phyloP scores from a whole-genome alignment of 768 basidiomycete species.

The Ephemerocybe angulata region DNA sequence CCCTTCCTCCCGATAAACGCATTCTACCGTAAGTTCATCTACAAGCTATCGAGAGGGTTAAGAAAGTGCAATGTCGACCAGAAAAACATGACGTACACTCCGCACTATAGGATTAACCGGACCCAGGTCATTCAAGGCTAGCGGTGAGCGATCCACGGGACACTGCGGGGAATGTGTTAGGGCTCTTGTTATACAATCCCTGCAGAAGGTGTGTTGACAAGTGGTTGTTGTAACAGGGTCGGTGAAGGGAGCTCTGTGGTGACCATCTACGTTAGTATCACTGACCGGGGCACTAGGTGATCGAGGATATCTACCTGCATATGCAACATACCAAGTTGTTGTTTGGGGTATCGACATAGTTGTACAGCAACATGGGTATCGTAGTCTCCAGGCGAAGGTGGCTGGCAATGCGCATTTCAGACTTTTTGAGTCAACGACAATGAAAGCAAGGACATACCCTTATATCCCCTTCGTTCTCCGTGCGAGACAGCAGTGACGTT shows the following conservation, averaged over 20 bases:
- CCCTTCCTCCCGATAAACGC: conserved; percentile 55
- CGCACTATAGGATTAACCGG: conserved; percentile 76
- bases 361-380: conserved; percentile 47
- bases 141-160: conserved; percentile 76
- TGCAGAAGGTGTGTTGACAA: conserved; percentile 85
- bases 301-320: conserved; percentile 8
- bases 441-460: too few relatives aligned
- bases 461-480: too few relatives aligned
- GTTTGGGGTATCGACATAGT: conserved; percentile 62
- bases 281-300: neutral
- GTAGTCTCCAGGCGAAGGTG: too few relatives aligned
- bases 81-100: conserved; percentile 45
- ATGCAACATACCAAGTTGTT: conserved; percentile 47
- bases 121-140: conserved; percentile 53
- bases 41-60: conserved; percentile 52
- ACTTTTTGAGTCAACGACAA: too few relatives aligned
- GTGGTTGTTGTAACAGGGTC: conserved; percentile 68
- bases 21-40: conserved; percentile 76
- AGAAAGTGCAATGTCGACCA: neutral
- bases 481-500: too few relatives aligned
- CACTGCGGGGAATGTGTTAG: conserved; percentile 67
- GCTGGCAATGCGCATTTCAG: too few relatives aligned
- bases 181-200: conserved; percentile 72
- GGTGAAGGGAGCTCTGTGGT: conserved; percentile 67
- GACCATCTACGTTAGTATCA: neutral